Evolutionary conservation across 2,329 filamentous ascomycete species (phyloP).

Genomic region (Penicillium nordicum): DNA sequence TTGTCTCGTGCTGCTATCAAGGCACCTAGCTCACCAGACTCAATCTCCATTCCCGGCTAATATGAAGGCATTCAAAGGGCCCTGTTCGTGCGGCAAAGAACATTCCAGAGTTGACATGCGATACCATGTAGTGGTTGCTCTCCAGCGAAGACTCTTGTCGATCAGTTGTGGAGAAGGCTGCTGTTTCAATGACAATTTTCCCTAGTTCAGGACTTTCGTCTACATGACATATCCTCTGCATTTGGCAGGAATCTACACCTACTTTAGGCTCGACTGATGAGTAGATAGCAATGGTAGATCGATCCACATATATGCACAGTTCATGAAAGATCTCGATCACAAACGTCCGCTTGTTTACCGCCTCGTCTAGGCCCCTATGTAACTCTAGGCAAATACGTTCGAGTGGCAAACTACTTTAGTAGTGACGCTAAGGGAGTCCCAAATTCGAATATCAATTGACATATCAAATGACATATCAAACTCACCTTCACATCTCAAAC

Average conservation of each 20-base stretch:
- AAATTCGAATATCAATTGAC: slow-evolving; percentile 7
- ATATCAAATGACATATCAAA: slow-evolving; percentile 14
- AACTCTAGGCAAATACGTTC: background rate
- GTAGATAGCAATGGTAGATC: background rate
- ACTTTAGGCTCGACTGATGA: background rate
- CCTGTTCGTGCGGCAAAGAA: background rate
- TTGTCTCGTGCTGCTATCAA: slow-evolving; percentile 5
- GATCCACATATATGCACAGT: background rate
- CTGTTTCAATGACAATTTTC: background rate
- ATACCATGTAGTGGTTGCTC: slow-evolving; percentile 4
- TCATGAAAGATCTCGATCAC: background rate
- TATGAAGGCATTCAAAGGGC: slow-evolving; percentile 2
- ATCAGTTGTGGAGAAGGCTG: slow-evolving; percentile 3
- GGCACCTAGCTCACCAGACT: background rate
- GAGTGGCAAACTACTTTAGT: background rate
- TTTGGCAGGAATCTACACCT: background rate
- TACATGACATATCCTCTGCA: slow-evolving; percentile 1
- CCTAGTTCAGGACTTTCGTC: background rate
- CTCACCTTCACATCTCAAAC: slow-evolving; percentile 4
- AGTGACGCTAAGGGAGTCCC: background rate
- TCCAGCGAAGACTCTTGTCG: background rate
- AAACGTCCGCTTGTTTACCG: background rate
- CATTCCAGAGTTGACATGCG: background rate
- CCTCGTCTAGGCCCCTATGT: too few species aligned
- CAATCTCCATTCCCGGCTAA: background rate